A percentile compares a stretch with the other conserved stretches of the same genome.
phyloP scores from a whole-genome alignment of 441 rosid species.

The Erodium chrysanthum region DNA sequence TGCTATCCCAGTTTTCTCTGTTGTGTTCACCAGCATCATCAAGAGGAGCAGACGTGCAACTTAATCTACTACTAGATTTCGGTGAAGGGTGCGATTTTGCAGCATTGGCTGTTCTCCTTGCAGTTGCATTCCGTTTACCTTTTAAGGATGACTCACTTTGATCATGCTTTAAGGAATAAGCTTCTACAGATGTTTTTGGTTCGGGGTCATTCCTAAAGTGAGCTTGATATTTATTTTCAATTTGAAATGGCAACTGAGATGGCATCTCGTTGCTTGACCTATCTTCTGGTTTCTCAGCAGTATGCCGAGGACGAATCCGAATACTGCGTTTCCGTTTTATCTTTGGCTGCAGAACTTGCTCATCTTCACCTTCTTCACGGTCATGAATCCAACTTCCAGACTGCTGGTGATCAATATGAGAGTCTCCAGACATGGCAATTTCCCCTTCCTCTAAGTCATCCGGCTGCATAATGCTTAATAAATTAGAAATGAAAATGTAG shows the following conservation, averaged over 20 bases:
- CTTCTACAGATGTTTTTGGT: constrained; percentile 28
- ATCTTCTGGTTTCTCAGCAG: constrained; percentile 57
- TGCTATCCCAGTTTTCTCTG: constrained; percentile 64
- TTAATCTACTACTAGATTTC: constrained; percentile 51
- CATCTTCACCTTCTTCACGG: constrained; percentile 93
- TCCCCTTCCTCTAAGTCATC: constrained; percentile 99
- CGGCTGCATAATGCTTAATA: constrained; percentile 38
- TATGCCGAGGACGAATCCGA: constrained; percentile 79
- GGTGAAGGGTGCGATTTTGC: constrained; percentile 62
- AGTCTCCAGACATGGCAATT: constrained; percentile 84
- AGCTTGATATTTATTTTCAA: constrained; percentile 52
- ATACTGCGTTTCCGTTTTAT: constrained; percentile 91
- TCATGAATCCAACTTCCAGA: constrained; percentile 97
- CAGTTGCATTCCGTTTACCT: constrained; percentile 46
- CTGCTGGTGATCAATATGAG: constrained; percentile 79
- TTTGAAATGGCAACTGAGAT: constrained; percentile 37
- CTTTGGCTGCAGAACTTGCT: constrained; percentile 95
- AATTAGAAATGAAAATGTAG: constrained; percentile 14
- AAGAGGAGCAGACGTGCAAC: constrained; percentile 34
- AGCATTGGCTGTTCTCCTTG: constrained; percentile 58
- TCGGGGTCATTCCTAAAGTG: constrained; percentile 55
- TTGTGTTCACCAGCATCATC: constrained; percentile 55
- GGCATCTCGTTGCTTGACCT: constrained; percentile 39
- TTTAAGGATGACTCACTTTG: constrained; percentile 58
- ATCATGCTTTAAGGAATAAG: constrained; percentile 49